Base-by-base conservation (phyloP, 2,329 filamentous ascomycete species). In the Beauveria sp. region DNA sequence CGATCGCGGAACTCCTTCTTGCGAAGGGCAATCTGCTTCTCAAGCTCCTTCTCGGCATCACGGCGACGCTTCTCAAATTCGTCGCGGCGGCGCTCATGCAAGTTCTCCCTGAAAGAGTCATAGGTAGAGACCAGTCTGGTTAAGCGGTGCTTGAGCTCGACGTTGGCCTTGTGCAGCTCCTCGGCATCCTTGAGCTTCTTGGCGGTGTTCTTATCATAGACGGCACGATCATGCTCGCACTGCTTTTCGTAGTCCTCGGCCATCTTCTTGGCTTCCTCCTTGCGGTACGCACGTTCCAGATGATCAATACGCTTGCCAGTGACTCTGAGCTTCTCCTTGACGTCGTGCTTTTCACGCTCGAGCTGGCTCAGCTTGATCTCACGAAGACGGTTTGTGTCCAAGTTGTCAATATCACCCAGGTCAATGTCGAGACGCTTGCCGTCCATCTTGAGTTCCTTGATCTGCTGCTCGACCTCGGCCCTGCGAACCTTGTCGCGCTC, bases 261-360 rank as follows among this genome's bases (percentile, higher is more conserved):
- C 63, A 98, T 80, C 77, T 97, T 93, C 85, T 97, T 96, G 71
- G 88, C 79, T 77, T 99, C 95, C 78, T 98, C 95, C 74, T 93
- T 91, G 70, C 95, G 88, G 84, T 96, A 96, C 43, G 95, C 95
- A 79, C 95, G 90, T 81, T 99, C 95, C 69, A 99, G 80, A 77
- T 99, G 93, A 72, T 99, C 95, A 70, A 97, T 90, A 66, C 95
- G 89, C 85, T 97, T 98, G 74, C 89, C 91, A 63, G 93, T 96
- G 69, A 96, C 86, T 69, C 92, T 88, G 58, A 98, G 85, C 73
- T 90, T 91, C 77, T 97, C 92, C 66, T 90, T 91, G 67, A 97
- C 87, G 71, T 95, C 92, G 71, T 93, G 96, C 88, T 98, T 99
- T 81, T 98, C 95, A 69, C 93, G 93, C 79, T 98, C 95, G 12